phyloP scores from a whole-genome alignment of 2,329 filamentous ascomycete genomes.

The Fusarium chuoi region DNA sequence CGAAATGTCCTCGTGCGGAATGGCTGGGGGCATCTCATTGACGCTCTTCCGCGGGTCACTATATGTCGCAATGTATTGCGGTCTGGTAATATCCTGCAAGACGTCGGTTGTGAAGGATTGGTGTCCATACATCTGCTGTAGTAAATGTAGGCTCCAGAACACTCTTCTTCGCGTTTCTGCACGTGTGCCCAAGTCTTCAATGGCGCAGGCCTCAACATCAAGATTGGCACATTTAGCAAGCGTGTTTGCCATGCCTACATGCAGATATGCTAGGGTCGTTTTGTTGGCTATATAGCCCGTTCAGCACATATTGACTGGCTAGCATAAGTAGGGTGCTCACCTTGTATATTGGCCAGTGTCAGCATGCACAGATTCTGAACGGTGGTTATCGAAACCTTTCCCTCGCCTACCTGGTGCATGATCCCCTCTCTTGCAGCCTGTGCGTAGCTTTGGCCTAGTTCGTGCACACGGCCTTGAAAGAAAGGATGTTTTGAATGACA shows the following conservation, averaged over 20 bases:
- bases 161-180: background rate
- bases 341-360: background rate
- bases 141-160: background rate
- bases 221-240: background rate
- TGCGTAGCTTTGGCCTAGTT: background rate
- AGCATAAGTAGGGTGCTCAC: fast-evolving
- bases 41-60: background rate
- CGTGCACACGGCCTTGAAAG: background rate
- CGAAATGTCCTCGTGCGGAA: background rate
- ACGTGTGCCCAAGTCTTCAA: background rate
- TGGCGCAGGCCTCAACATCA: background rate
- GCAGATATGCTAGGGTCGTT: background rate
- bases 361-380: background rate
- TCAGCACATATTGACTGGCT: fast-evolving
- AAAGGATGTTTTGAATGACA: background rate
- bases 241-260: background rate
- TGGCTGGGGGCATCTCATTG: background rate
- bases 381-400: background rate
- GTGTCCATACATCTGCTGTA: background rate
- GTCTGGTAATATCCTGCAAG: background rate
- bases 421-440: background rate
- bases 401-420: background rate
- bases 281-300: background rate
- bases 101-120: background rate
- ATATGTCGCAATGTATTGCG: background rate